phyloP scores from a whole-genome alignment of 1,139 yeast species.

The Yamadazyma blattariae region DNA sequence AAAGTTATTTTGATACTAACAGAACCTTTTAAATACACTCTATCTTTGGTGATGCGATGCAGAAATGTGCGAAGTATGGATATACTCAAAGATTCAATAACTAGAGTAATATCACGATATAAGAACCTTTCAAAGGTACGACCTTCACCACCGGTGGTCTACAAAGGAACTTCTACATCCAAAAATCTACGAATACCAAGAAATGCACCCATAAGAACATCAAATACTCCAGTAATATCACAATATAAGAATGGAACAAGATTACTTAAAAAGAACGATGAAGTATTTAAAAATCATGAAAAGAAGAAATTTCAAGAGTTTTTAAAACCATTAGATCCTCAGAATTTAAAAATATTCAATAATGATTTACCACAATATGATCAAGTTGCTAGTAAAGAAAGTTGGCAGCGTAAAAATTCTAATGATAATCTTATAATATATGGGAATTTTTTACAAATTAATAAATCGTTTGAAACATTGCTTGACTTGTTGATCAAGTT shows the following conservation, averaged over 20 bases:
- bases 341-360: constrained; percentile 31
- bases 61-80: constrained; percentile 3
- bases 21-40: too few relatives aligned
- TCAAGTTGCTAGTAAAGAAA: constrained; percentile 18
- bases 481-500: constrained; percentile 28
- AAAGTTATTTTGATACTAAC: too few relatives aligned
- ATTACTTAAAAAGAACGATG: too few relatives aligned
- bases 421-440: constrained; percentile 18
- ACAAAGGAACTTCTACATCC: background rate
- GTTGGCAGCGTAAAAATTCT: constrained; percentile 23
- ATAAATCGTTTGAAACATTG: constrained; percentile 29
- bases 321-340: constrained; percentile 28
- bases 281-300: constrained; percentile 18
- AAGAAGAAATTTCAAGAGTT: constrained; percentile 32
- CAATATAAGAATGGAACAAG: too few relatives aligned
- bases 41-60: too few relatives aligned
- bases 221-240: too few relatives aligned
- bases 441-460: constrained; percentile 25
- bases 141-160: background rate
- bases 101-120: constrained; percentile 1
- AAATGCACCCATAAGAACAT: too few relatives aligned
- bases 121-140: constrained; percentile 1
- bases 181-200: background rate
- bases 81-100: constrained; percentile 2
- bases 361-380: constrained; percentile 23